Evolutionary conservation across 2,329 filamentous ascomycete genomes (phyloP).

Genomic region (Botrytis aclada): DNA sequence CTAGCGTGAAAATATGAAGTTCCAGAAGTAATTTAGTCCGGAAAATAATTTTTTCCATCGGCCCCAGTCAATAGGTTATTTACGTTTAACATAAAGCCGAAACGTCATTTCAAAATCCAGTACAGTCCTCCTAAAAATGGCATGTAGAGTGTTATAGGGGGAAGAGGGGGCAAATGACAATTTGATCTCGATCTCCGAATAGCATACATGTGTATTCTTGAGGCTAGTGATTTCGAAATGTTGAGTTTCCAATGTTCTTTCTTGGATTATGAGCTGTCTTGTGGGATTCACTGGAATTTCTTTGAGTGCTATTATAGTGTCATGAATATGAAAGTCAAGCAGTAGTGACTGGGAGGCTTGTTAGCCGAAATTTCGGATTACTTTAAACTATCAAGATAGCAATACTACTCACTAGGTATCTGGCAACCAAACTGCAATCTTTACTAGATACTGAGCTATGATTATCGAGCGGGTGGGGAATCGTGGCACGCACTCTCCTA

Average conservation of each 20-base stretch:
- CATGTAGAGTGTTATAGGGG: neutral
- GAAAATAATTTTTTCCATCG: too few species aligned
- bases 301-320: too few species aligned
- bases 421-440: neutral
- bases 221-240: neutral
- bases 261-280: neutral
- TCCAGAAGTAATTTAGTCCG: too few species aligned
- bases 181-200: neutral
- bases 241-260: neutral
- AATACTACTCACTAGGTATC: neutral
- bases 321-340: neutral
- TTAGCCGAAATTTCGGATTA: neutral
- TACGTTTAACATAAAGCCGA: too few species aligned
- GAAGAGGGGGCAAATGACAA: neutral
- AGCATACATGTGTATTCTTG: neutral
- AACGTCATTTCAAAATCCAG: too few species aligned
- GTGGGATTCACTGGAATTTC: too few species aligned
- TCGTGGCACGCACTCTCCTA: too few species aligned
- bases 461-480: too few species aligned
- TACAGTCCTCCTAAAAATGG: too few species aligned
- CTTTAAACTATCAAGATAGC: neutral
- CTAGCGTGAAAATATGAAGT: fast-evolving
- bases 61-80: too few species aligned
- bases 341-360: too few species aligned
- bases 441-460: too few species aligned